Percentiles rank a stretch among this genome's conserved stretches.
Conservation (phyloP, 2,329 filamentous ascomycete genomes). For the Chaetomium strumarium region DNA sequence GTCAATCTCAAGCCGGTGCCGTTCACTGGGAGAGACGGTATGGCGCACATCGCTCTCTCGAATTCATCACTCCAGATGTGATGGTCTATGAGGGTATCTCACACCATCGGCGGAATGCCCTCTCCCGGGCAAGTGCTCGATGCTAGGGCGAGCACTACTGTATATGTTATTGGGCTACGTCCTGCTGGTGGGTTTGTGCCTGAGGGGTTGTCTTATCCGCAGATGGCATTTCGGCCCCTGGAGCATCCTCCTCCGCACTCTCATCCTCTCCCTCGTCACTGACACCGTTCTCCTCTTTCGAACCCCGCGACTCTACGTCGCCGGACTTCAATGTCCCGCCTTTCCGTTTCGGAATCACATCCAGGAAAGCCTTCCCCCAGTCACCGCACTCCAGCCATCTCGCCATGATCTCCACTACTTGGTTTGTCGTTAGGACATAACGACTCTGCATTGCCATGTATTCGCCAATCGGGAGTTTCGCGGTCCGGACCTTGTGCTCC, state of each 20-base stretch:
- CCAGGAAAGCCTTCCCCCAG: slow-evolving; percentile 85
- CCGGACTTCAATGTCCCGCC: slow-evolving; percentile 60
- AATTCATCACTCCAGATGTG: background rate
- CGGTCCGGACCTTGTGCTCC: slow-evolving; percentile 73
- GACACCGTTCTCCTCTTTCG: slow-evolving; percentile 27
- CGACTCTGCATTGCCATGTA: slow-evolving; percentile 88
- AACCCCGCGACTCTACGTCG: slow-evolving; percentile 28
- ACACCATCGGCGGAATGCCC: background rate
- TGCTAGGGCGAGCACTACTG: background rate
- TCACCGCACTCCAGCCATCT: slow-evolving; percentile 85
- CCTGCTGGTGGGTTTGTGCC: background rate
- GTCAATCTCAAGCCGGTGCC: too few relatives aligned
- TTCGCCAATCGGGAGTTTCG: slow-evolving; percentile 89
- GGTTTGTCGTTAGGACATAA: slow-evolving; percentile 84
- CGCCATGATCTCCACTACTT: slow-evolving; percentile 95
- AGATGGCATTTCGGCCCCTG: background rate
- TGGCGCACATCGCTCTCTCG: too few relatives aligned
- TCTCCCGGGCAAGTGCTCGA: background rate
- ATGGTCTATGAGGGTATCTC: background rate
- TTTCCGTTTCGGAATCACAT: slow-evolving; percentile 86
- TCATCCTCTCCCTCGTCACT: slow-evolving; percentile 10
- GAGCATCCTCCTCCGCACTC: background rate
- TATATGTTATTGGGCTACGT: background rate
- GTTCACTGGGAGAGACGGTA: too few relatives aligned
- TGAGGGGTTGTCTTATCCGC: background rate